Percentiles rank a stretch among this genome's conserved stretches.
Conservation (phyloP, 1,284 basidiomycete genomes). For the Ceratobasidium sp. region DNA sequence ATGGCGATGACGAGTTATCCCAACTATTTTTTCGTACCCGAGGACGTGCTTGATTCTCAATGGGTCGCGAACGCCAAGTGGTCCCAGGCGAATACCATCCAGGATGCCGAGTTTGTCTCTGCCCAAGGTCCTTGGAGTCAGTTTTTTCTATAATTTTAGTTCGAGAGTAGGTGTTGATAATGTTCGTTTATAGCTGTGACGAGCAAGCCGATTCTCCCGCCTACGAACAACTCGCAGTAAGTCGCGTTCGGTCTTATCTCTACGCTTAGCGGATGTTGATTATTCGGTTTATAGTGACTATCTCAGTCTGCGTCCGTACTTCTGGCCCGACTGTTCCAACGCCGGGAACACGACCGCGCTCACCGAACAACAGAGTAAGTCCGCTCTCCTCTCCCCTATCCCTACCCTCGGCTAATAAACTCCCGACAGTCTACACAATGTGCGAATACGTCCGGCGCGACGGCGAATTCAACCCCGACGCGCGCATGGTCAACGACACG, state of each 20-base stretch:
- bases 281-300: conserved; percentile 41
- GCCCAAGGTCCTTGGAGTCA: conserved; percentile 65
- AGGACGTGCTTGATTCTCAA: conserved; percentile 58
- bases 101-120: conserved; percentile 60
- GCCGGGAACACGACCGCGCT: conserved; percentile 46
- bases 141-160: conserved; percentile 45
- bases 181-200: conserved; percentile 39
- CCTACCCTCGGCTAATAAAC: not conserved
- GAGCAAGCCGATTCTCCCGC: conserved; percentile 52
- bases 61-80: conserved; percentile 53
- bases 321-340: conserved; percentile 46
- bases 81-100: conserved; percentile 59
- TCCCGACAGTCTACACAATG: conserved; percentile 13
- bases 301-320: conserved; percentile 46
- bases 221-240: conserved; percentile 47
- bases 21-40: conserved; percentile 66
- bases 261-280: conserved; percentile 40
- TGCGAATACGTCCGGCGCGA: conserved; percentile 46
- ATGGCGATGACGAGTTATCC: conserved; percentile 57
- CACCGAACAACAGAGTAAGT: conserved; percentile 43
- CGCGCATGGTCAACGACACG: conserved; percentile 51
- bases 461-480: conserved; percentile 54
- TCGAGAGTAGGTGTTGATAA: not conserved
- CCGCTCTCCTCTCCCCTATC: not conserved
- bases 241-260: not conserved